phyloP scores from a whole-genome alignment of 2,329 filamentous ascomycete genomes.

The Fusarium sp. region DNA sequence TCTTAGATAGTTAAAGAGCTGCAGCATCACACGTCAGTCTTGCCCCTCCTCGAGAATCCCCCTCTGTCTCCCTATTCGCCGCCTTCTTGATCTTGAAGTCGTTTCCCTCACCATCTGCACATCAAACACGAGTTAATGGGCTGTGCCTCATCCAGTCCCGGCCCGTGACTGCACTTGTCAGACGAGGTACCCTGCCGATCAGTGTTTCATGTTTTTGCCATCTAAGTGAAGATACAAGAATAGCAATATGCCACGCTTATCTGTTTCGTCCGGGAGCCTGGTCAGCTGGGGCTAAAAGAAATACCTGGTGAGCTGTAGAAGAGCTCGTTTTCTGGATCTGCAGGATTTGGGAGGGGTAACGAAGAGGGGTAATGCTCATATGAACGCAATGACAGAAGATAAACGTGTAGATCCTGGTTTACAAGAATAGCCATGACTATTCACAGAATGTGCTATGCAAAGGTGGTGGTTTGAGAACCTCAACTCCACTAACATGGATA shows the following conservation, averaged over 20 bases:
- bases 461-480: not conserved
- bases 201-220: constrained; percentile 41
- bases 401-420: not conserved
- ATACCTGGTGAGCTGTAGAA: constrained; percentile 18
- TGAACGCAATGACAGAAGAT: constrained; percentile 2
- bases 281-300: constrained; percentile 1
- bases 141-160: constrained; percentile 31
- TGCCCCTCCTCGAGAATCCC: constrained; percentile 4
- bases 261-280: constrained; percentile 1
- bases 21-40: constrained; percentile 42
- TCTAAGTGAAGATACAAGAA: constrained; percentile 23
- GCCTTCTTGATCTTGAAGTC: not conserved
- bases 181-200: constrained; percentile 37
- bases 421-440: constrained; percentile 17
- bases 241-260: constrained; percentile 22
- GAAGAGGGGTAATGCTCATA: constrained; percentile 17
- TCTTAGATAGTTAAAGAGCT: constrained; percentile 25
- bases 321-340: constrained; percentile 9
- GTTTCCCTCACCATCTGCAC: constrained; percentile 22
- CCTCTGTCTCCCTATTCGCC: constrained; percentile 8
- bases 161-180: constrained; percentile 26
- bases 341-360: constrained; percentile 4
- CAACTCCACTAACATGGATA: constrained; percentile 20
- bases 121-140: constrained; percentile 27
- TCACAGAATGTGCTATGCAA: constrained; percentile 2